Evolutionary conservation across 495 filamentous ascomycete genomes (phyloP), one percentile per base, ranked within the genome.

Genomic region (Penicillium arizonense): DNA sequence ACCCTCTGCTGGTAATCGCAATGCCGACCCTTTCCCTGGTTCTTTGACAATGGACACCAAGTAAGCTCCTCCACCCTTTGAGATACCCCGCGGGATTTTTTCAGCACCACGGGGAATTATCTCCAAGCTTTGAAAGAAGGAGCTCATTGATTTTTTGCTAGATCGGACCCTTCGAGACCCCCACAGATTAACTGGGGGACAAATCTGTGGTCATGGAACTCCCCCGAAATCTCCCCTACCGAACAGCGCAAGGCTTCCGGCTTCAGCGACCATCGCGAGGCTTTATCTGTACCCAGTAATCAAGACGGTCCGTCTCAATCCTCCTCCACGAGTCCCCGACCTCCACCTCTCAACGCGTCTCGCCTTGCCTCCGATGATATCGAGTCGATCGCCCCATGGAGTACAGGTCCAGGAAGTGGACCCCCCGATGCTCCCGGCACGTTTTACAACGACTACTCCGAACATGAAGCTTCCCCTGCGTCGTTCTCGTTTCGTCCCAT

Each of bases 401-500:
- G 64, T 14, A 65, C 74, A 20, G 58, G 62, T 5, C 61, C 67
- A 2, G 59, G 54, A 24, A 56, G 58, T 45, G 62, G 58, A 5
- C 55, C 67, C n/a, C 74, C 56, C 56, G 77, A 69, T 52, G 49
- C 52, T 47, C 64, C 61, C 5, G 64, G 67, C 9, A 77, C 68
- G 8, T 78, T 77, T 48, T 75, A 74, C 48, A 67, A 77, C 37
- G 72, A 78, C 21, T 59, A 59, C 28, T 71, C 71, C 7, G 71
- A 77, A 44, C 68, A 70, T 24, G 71, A 79, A 64, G 56, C 55
- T 23, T 71, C 90, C 80, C 74, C 74, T 80, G 59, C 90, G 79
- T 50, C 88, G 81, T 14, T 83, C 74, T 55, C 69, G 21, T 82
- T 89, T 52, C 83, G 90, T 13, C 81, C 87, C 12, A 78, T 82